Percentiles rank a stretch among this genome's conserved stretches.
Conservation (phyloP, 139 green algal species). For the Asterochloris erici region DNA sequence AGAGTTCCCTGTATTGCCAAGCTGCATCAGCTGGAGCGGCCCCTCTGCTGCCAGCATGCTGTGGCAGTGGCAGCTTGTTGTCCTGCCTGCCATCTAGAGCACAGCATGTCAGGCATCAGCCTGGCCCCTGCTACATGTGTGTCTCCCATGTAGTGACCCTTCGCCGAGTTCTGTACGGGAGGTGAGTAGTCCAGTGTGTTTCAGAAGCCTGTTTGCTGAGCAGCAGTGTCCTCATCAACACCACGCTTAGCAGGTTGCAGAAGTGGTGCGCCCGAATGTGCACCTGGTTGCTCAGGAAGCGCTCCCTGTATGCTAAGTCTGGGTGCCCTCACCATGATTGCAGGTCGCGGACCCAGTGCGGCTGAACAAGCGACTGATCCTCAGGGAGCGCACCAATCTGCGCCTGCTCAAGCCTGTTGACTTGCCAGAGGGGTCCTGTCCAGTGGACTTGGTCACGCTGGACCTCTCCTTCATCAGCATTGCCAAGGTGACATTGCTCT, state of each 20-base stretch:
- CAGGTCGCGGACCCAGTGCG: constrained; percentile 88
- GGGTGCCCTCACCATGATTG: not conserved
- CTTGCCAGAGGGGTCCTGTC: constrained; percentile 39
- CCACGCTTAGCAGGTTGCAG: not conserved
- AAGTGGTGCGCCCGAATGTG: not conserved
- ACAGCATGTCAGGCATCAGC: too few species aligned
- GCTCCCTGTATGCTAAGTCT: not conserved
- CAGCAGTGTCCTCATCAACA: too few species aligned
- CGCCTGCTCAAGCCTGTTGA: constrained; percentile 61
- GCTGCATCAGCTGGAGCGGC: too few species aligned
- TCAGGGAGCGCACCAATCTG: constrained; percentile 95
- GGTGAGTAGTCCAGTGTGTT: too few species aligned
- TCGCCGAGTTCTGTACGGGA: too few species aligned
- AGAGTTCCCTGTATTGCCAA: too few species aligned
- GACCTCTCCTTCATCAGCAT: constrained; percentile 97
- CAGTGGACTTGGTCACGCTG: constrained; percentile 81
- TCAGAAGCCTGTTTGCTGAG: too few species aligned
- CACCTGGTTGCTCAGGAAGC: not conserved
- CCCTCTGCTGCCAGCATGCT: too few species aligned
- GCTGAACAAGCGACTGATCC: constrained; percentile 64
- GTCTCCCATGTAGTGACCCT: too few species aligned
- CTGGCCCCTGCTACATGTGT: too few species aligned
- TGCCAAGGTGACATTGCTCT: constrained; percentile 67
- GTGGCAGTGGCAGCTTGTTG: too few species aligned
- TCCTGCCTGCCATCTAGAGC: too few species aligned